Percentiles rank a stretch among this genome's conserved stretches.
These are phyloP conservation scores for Aspergillus alliaceus DNA, from an alignment of 2,329 filamentous ascomycete species.

Conservation along the genomic window DNA sequence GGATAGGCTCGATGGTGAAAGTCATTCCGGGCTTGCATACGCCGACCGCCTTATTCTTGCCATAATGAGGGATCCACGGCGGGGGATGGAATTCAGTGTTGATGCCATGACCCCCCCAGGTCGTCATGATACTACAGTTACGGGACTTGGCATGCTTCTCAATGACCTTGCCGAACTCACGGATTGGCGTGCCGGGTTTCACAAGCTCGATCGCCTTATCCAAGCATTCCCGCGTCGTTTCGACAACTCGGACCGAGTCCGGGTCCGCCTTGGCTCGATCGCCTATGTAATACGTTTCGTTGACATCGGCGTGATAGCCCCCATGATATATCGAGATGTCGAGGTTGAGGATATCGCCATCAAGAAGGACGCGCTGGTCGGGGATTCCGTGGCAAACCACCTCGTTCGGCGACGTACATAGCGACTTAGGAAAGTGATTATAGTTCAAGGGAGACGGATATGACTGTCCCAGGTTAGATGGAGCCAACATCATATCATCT, in stretches of 20 bases:
- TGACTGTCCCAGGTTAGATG: slow-evolving; percentile 54
- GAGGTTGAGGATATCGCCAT: slow-evolving; percentile 92
- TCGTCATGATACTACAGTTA: slow-evolving; percentile 79
- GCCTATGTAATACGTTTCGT: slow-evolving; percentile 95
- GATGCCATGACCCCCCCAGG: slow-evolving; percentile 90
- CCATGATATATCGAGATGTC: slow-evolving; percentile 88
- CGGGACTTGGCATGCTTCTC: slow-evolving; percentile 82
- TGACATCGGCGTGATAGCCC: slow-evolving; percentile 88
- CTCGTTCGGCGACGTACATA: slow-evolving; percentile 90
- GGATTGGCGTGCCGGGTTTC: slow-evolving; percentile 82
- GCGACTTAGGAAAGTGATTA: slow-evolving; percentile 88
- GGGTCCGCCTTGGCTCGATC: slow-evolving; percentile 75
- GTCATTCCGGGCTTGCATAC: slow-evolving; percentile 90
- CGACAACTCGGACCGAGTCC: slow-evolving; percentile 79
- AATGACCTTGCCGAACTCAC: slow-evolving; percentile 85
- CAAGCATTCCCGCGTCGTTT: slow-evolving; percentile 79
- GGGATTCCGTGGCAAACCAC: slow-evolving; percentile 96
- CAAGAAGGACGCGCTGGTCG: slow-evolving; percentile 75
- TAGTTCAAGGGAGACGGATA: slow-evolving; percentile 92
- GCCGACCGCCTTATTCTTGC: slow-evolving; percentile 91
- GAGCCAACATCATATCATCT: neutral
- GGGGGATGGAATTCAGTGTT: slow-evolving; percentile 86
- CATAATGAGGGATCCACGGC: slow-evolving; percentile 91
- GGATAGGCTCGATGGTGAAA: slow-evolving; percentile 96
- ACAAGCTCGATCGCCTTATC: slow-evolving; percentile 81